A percentile compares a stretch with the other conserved stretches of the same genome.
phyloP scores from a whole-genome alignment of 306 rosid genomes.

The Cyamopsis tetragonoloba region DNA sequence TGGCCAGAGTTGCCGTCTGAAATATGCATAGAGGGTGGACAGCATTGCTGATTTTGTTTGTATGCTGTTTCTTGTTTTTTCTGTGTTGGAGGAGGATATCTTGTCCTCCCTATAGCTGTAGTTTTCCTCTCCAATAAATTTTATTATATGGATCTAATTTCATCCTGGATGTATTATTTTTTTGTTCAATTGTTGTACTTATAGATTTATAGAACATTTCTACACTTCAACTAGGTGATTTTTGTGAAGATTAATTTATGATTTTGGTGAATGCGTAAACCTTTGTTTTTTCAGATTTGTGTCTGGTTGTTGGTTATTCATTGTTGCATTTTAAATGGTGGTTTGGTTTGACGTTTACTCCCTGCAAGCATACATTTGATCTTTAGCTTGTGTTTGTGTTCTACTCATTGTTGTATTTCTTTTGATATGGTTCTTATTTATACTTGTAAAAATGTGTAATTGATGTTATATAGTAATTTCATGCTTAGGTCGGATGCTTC shows the following conservation, averaged over 20 bases:
- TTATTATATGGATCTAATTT: not conserved
- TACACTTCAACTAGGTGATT: not conserved
- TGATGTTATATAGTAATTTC: constrained; percentile 31
- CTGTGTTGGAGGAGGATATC: not conserved
- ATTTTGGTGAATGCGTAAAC: not conserved
- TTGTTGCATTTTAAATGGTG: not conserved
- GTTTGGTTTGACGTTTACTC: not conserved
- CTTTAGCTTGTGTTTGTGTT: not conserved
- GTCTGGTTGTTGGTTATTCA: not conserved
- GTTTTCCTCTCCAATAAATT: not conserved
- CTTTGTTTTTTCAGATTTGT: not conserved
- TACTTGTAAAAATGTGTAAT: constrained; percentile 4
- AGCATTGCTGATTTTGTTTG: not conserved
- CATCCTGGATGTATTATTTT: not conserved
- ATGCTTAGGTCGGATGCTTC: constrained; percentile 91
- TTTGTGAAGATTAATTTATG: not conserved
- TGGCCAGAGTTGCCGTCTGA: not conserved
- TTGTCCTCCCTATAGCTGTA: not conserved
- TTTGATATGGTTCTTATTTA: not conserved
- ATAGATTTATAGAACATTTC: not conserved
- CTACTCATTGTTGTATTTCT: not conserved
- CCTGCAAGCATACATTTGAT: not conserved
- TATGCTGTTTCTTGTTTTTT: not conserved
- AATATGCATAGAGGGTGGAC: not conserved
- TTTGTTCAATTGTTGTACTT: not conserved